These are phyloP conservation scores for Trichoderma sp. DNA, from an alignment of 2,329 filamentous ascomycete species.

Conservation along the genomic window DNA sequence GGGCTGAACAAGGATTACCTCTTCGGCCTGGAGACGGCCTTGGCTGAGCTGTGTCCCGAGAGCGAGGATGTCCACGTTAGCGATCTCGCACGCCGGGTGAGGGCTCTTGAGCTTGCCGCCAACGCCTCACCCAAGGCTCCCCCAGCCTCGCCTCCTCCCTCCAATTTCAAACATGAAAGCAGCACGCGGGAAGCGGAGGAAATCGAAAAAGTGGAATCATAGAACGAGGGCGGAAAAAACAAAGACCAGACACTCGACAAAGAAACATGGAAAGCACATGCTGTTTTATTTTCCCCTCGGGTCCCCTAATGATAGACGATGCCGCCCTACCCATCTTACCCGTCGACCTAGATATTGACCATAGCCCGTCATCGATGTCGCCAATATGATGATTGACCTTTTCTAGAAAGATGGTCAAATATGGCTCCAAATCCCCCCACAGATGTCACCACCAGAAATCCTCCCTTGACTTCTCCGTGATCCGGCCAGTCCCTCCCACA, in stretches of 20 bases:
- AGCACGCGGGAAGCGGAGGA: slow-evolving; percentile 39
- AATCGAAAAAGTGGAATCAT: slow-evolving; percentile 34
- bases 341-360: slow-evolving; percentile 26
- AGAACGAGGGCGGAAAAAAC: slow-evolving; percentile 16
- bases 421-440: slow-evolving; percentile 13
- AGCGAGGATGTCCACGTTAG: slow-evolving; percentile 83
- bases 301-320: slow-evolving; percentile 25
- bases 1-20: slow-evolving; percentile 91
- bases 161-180: slow-evolving; percentile 34
- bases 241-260: slow-evolving; percentile 21
- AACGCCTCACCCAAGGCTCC: slow-evolving; percentile 28
- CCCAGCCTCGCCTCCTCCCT: slow-evolving; percentile 26
- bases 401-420: slow-evolving; percentile 28
- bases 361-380: slow-evolving; percentile 29
- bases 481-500: slow-evolving; percentile 27
- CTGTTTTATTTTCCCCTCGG: slow-evolving; percentile 18
- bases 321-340: slow-evolving; percentile 18
- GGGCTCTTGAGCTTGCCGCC: slow-evolving; percentile 52
- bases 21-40: slow-evolving; percentile 73
- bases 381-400: slow-evolving; percentile 29
- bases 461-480: slow-evolving; percentile 26
- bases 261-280: slow-evolving; percentile 26
- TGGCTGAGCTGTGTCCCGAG: slow-evolving; percentile 71
- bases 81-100: slow-evolving; percentile 75
- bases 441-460: slow-evolving; percentile 23